Evolutionary conservation across 495 filamentous ascomycete genomes (phyloP), one percentile per base, ranked within the genome.

Genomic region (Penicillium samsonianum): DNA sequence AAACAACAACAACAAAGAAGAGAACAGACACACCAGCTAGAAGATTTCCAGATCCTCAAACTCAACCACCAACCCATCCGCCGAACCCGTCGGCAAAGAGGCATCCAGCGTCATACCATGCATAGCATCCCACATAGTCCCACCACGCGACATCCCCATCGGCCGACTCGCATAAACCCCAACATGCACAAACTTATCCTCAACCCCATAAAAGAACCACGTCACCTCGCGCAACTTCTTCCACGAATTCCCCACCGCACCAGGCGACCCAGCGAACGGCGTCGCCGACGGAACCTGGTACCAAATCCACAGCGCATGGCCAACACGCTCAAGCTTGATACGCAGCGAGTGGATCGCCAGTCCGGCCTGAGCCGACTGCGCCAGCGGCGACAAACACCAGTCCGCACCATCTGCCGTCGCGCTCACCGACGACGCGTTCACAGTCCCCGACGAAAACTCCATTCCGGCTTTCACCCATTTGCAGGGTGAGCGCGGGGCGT

Each of bases 401-500:
- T 84, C 82, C 5, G 82, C 81, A 10, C 81, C 82, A 58, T 84
- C 82, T 5, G 76, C 70, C 5, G 81, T 83, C 17, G 82, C 82
- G 60, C 76, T 80, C 19, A 83, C 80, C 2, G 80, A 82, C 14
- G 79, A 80, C 1, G 80, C 80, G 55, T 83, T 80, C 42, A 80
- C 72, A 0, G 73, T 73, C 7, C 78, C 79, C 9, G 76, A 79
- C 17, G 73, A 78, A 65, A 83, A 83, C 50, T 84, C 80, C 70
- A 83, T 78, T 10, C 80, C 80, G 17, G 81, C 80, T 68, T 84
- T 84, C 53, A 84, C 81, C 82, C 81, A 84, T 77, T 83, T 84
- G 48, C 78, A 78, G 6, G 74, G 70, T 10, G 61, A 67, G n/a
- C 23, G 52, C 10, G 30, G 11, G 16, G 44, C 47, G 45, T 14